Conservation (phyloP, 106 monocot species). For the Gastrodia elata region DNA sequence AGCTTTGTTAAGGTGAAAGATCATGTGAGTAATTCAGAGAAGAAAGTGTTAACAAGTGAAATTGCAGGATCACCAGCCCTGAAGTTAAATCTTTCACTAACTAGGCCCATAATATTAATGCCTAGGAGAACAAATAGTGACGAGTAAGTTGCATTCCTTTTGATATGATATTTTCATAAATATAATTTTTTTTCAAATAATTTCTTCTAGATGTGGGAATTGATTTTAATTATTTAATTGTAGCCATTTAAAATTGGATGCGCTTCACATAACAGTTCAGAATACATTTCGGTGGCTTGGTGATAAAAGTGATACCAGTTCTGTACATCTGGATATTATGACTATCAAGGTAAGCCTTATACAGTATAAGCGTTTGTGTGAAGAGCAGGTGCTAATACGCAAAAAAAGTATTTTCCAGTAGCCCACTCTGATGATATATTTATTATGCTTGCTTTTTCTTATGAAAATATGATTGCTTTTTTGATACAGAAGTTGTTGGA, state of each 20-base stretch:
- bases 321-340: constrained; percentile 76
- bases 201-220: neutral
- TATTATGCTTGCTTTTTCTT: too few species aligned
- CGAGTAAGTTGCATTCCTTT: constrained; percentile 46
- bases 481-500: too few species aligned
- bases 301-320: constrained; percentile 55
- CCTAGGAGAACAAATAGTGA: constrained; percentile 65
- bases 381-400: neutral
- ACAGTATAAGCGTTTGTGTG: neutral
- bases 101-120: constrained; percentile 84
- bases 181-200: neutral
- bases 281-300: constrained; percentile 85
- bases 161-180: neutral
- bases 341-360: constrained; percentile 52
- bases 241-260: constrained; percentile 93
- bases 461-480: too few species aligned
- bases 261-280: constrained; percentile 63
- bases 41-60: constrained; percentile 68
- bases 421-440: too few species aligned
- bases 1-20: constrained; percentile 80
- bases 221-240: constrained; percentile 15
- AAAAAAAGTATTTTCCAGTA: too few species aligned
- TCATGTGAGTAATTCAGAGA: constrained; percentile 75
- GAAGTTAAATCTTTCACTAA: constrained; percentile 79
- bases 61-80: constrained; percentile 93